Conservation (phyloP, 495 filamentous ascomycete species). For the Trichoderma erinaceum region DNA sequence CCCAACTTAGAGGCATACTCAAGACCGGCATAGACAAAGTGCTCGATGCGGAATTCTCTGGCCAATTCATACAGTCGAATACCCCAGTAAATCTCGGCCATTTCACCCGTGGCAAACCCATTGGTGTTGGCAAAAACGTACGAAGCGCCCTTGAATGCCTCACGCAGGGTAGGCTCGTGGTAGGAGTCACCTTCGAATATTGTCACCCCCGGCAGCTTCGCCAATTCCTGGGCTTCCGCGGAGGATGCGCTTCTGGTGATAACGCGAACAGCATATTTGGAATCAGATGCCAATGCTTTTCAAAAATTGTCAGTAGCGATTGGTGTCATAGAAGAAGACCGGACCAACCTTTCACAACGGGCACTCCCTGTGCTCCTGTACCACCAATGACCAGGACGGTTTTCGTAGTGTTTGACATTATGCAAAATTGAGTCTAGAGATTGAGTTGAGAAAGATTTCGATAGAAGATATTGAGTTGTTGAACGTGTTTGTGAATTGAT, state of each 20-base stretch:
- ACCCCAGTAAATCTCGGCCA: background rate
- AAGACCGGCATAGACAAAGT: background rate
- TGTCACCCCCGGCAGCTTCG: background rate
- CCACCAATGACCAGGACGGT: background rate
- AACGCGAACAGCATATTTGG: background rate
- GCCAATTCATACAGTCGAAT: background rate
- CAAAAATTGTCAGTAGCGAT: no score
- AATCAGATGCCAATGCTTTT: background rate
- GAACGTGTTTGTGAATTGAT: no score
- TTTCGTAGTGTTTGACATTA: background rate
- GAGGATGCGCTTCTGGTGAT: background rate
- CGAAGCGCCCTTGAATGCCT: background rate
- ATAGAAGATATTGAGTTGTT: no score
- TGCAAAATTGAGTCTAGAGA: no score
- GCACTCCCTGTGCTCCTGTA: background rate
- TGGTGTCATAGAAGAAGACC: background rate
- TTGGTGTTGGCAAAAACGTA: background rate
- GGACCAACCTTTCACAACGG: background rate
- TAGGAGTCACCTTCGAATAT: background rate
- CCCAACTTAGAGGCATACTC: background rate
- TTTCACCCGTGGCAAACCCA: background rate
- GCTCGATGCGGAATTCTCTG: background rate
- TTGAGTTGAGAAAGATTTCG: no score
- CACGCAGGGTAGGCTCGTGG: background rate
- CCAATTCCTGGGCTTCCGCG: background rate